A percentile compares a stretch with the other conserved stretches of the same genome.
Conservation (phyloP, 768 basidiomycete species). For the Psilocybe cubensis region DNA sequence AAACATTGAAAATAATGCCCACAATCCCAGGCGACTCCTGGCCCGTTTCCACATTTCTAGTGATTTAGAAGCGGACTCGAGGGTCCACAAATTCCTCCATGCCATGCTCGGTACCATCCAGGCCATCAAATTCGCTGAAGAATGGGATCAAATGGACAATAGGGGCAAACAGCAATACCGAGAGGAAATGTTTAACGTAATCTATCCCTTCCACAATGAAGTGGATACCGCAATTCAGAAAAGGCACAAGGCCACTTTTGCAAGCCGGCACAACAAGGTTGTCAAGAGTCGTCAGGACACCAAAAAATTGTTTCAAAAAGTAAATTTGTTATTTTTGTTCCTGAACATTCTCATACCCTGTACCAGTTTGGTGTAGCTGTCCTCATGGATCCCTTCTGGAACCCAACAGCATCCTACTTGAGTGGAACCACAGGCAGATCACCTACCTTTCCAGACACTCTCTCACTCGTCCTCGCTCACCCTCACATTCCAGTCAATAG, state of each 20-base stretch:
- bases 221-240: background rate
- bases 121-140: background rate
- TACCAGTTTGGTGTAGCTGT: background rate
- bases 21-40: background rate
- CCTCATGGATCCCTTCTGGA: background rate
- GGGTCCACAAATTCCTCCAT: background rate
- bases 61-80: no score
- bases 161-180: background rate
- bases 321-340: background rate
- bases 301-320: background rate
- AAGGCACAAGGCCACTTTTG: background rate
- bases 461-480: background rate
- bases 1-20: background rate
- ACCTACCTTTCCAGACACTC: background rate
- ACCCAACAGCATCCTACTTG: background rate
- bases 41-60: background rate
- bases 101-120: background rate
- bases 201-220: background rate
- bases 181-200: background rate
- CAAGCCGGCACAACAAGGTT: background rate
- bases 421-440: background rate
- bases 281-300: background rate
- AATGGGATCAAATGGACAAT: background rate
- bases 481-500: no score
- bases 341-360: background rate